A percentile compares a stretch with the other conserved stretches of the same genome.
Evolutionary conservation across 2,329 filamentous ascomycete genomes (phyloP).

Genomic region (Fusarium penzigii): DNA sequence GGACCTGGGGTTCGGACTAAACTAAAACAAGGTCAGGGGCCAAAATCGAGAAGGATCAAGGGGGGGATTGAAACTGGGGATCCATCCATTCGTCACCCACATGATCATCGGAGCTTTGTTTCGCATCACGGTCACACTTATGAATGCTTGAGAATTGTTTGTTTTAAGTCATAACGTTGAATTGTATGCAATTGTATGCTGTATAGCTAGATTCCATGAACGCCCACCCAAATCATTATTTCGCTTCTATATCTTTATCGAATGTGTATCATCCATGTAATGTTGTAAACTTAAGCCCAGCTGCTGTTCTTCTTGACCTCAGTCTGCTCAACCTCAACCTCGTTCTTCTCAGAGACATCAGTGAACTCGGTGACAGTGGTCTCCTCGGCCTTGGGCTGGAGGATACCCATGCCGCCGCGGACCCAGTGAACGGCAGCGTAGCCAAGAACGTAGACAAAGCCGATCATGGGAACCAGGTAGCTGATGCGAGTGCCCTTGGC

Average conservation of each 20-base stretch:
- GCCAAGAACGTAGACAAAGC: conserved; percentile 26
- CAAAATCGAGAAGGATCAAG: not conserved
- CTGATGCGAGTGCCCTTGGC: conserved; percentile 24
- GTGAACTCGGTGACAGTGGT: conserved; percentile 1
- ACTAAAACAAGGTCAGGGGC: not conserved
- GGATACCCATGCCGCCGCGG: conserved; percentile 16
- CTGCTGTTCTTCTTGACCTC: conserved; percentile 23
- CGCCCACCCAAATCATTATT: not conserved
- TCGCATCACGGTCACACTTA: too few relatives aligned
- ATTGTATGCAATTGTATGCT: not conserved
- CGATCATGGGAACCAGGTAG: conserved; percentile 24
- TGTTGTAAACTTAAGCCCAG: conserved; percentile 6
- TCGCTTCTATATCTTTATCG: not conserved
- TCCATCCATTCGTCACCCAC: too few relatives aligned
- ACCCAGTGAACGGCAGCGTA: conserved; percentile 22
- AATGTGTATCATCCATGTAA: not conserved
- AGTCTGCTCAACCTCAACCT: conserved; percentile 15
- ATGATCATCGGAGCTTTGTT: too few relatives aligned
- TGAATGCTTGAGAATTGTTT: not conserved
- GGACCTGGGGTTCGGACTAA: not conserved
- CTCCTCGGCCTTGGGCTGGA: conserved; percentile 11
- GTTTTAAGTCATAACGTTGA: not conserved
- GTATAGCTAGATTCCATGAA: not conserved
- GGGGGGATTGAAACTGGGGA: not conserved
- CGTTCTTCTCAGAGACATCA: conserved; percentile 9